Conservation (phyloP, 2,329 filamentous ascomycete genomes). For the Trichoderma koningiopsis region DNA sequence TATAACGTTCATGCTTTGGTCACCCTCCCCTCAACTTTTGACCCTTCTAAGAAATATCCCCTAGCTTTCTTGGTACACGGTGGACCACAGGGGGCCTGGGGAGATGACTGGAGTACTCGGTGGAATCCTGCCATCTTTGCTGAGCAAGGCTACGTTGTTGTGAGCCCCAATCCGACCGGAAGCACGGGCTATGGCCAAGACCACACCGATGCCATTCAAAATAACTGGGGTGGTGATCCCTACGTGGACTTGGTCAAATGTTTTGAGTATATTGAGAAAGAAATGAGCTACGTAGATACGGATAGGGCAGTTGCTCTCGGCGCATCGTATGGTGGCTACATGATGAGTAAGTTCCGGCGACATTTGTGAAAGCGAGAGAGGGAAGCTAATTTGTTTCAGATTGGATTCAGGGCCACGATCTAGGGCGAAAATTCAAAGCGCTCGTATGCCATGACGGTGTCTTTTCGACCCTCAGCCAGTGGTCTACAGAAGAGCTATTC, state of each 20-base stretch:
- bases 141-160: constrained; percentile 82
- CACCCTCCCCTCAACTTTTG: constrained; percentile 68
- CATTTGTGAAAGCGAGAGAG: no score
- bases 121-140: constrained; percentile 89
- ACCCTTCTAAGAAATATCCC: constrained; percentile 72
- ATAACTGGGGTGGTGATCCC: constrained; percentile 82
- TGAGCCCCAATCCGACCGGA: constrained; percentile 81
- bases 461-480: constrained; percentile 70
- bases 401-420: constrained; percentile 86
- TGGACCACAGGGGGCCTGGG: constrained; percentile 77
- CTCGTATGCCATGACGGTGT: constrained; percentile 88
- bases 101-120: constrained; percentile 74
- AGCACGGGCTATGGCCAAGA: constrained; percentile 80
- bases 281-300: constrained; percentile 70
- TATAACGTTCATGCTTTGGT: constrained; percentile 70
- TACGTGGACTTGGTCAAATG: constrained; percentile 80
- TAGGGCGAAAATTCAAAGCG: constrained; percentile 83
- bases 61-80: constrained; percentile 81
- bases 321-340: constrained; percentile 74
- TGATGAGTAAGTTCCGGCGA: constrained; percentile 61
- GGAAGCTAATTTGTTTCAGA: constrained; percentile 49
- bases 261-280: constrained; percentile 70
- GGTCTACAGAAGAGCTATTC: constrained; percentile 69
- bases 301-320: constrained; percentile 71
- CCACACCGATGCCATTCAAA: constrained; percentile 73